phyloP scores from a whole-genome alignment of 768 basidiomycete species.

The Russula foetens region DNA sequence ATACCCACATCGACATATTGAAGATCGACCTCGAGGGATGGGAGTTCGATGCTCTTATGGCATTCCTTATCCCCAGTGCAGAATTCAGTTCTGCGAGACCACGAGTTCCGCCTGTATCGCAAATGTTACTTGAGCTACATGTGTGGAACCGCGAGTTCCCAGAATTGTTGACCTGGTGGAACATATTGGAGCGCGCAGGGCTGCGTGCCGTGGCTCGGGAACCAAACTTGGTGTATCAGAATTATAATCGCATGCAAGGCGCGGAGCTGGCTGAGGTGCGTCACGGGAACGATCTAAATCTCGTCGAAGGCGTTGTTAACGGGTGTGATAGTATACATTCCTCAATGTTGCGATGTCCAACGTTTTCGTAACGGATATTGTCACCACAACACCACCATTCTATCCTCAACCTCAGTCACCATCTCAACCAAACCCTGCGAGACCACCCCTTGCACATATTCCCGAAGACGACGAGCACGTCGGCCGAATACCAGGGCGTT shows the following conservation, averaged over 20 bases:
- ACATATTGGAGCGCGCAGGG: conserved; percentile 38
- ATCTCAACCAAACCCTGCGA: background rate
- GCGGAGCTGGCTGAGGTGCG: conserved; percentile 29
- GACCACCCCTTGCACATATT: background rate
- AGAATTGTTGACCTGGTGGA: conserved; percentile 37
- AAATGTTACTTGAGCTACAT: conserved; percentile 41
- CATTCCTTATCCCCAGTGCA: conserved; percentile 33
- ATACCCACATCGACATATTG: conserved; percentile 33
- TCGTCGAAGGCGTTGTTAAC: background rate
- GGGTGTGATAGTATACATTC: conserved; percentile 5
- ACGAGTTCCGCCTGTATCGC: conserved; percentile 35
- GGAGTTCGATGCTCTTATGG: conserved; percentile 37
- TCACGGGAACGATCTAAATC: background rate
- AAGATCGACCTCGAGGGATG: conserved; percentile 43
- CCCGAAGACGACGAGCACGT: background rate
- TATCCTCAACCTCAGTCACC: background rate
- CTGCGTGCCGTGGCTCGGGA: conserved; percentile 42
- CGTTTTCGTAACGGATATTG: conserved; percentile 4
- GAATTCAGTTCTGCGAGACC: conserved; percentile 27
- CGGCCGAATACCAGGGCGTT: background rate
- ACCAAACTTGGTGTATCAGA: conserved; percentile 30
- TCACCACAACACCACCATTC: background rate
- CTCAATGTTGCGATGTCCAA: conserved; percentile 7
- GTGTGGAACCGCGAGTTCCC: conserved; percentile 21
- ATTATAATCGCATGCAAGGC: conserved; percentile 22